Evolutionary conservation across 768 basidiomycete species (phyloP).

Genomic region (Podaxis mareebaensis): DNA sequence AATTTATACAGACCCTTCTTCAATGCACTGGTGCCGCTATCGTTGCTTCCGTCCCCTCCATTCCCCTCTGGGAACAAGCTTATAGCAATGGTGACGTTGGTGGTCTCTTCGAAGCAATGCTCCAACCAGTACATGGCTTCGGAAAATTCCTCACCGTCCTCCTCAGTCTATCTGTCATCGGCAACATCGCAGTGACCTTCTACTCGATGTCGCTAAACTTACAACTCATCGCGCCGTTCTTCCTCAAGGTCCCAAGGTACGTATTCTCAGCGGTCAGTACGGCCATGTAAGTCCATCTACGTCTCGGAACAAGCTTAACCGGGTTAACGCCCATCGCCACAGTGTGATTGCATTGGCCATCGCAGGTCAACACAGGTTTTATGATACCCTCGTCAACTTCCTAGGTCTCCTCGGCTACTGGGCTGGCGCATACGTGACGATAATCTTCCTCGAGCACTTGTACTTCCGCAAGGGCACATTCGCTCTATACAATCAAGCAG

Average conservation of each 20-base stretch:
- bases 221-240: conserved; percentile 64
- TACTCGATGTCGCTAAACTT: conserved; percentile 79
- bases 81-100: conserved; percentile 64
- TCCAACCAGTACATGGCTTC: conserved; percentile 69
- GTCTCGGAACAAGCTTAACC: conserved; percentile 2
- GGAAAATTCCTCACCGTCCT: conserved; percentile 81
- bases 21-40: conserved; percentile 64
- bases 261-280: conserved; percentile 72
- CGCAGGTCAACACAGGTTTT: conserved; percentile 73
- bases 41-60: conserved; percentile 50
- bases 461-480: conserved; percentile 60
- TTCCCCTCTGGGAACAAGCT: conserved; percentile 62
- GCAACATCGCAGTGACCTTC: conserved; percentile 80
- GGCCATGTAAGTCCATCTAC: conserved; percentile 53
- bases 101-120: conserved; percentile 70
- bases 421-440: conserved; percentile 59
- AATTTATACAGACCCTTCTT: conserved; percentile 38
- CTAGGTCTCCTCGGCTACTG: conserved; percentile 74
- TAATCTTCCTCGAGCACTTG: conserved; percentile 70
- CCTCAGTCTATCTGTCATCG: conserved; percentile 78
- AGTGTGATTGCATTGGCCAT: conserved; percentile 77
- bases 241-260: conserved; percentile 69
- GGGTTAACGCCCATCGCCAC: not conserved
- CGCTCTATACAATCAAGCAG: conserved; percentile 47
- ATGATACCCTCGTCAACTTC: conserved; percentile 70